A percentile compares a stretch with the other conserved stretches of the same genome.
Conservation (phyloP, 495 filamentous ascomycete genomes). For the Xylaria sp. region DNA sequence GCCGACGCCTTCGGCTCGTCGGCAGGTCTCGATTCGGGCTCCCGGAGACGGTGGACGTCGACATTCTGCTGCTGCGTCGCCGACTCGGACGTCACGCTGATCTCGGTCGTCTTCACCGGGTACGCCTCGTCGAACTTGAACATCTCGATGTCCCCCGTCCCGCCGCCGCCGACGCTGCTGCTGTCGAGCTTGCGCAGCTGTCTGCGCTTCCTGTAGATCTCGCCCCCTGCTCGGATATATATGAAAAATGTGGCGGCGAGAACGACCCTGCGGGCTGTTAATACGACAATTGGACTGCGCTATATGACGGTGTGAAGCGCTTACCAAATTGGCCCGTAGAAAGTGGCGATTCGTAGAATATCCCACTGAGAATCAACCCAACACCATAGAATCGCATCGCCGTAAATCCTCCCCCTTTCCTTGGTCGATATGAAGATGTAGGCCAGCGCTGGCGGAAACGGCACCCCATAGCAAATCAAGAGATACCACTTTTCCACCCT, state of each 20-base stretch:
- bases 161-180: slow-evolving; percentile 40
- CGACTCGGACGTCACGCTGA: slow-evolving; percentile 54
- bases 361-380: slow-evolving; percentile 75
- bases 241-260: slow-evolving; percentile 74
- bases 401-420: slow-evolving; percentile 67
- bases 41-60: slow-evolving; percentile 37
- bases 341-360: slow-evolving; percentile 73
- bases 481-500: slow-evolving; percentile 76
- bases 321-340: slow-evolving; percentile 87
- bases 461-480: slow-evolving; percentile 75
- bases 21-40: slow-evolving; percentile 23
- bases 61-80: slow-evolving; percentile 32
- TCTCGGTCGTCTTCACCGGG: slow-evolving; percentile 65
- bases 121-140: slow-evolving; percentile 54
- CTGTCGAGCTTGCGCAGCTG: slow-evolving; percentile 53
- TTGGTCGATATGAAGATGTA: slow-evolving; percentile 68
- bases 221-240: slow-evolving; percentile 73
- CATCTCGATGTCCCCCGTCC: slow-evolving; percentile 49
- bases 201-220: slow-evolving; percentile 67
- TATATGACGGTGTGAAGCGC: slow-evolving; percentile 19
- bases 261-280: slow-evolving; percentile 55
- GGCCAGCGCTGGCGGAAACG: slow-evolving; percentile 71
- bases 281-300: slow-evolving; percentile 12
- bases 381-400: slow-evolving; percentile 84
- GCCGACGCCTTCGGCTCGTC: slow-evolving; percentile 32